Evolutionary conservation across 768 basidiomycete species (phyloP).

Genomic region (Collybia sordida): DNA sequence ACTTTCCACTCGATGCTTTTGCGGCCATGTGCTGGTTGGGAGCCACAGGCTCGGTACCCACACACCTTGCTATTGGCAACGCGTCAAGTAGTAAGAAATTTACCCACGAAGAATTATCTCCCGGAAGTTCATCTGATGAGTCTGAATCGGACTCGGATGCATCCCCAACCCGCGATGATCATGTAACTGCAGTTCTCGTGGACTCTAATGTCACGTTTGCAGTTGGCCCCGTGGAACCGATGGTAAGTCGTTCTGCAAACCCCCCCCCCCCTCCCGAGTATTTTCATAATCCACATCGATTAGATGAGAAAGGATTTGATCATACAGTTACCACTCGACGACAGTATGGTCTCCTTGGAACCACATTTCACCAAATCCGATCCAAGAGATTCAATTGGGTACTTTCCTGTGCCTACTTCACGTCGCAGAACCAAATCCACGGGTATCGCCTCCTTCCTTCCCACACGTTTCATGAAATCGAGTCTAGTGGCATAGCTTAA

Average conservation of each 20-base stretch:
- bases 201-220: neutral
- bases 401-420: constrained; percentile 21
- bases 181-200: constrained; percentile 7
- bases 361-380: constrained; percentile 16
- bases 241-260: too few species aligned
- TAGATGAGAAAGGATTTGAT: constrained; percentile 9
- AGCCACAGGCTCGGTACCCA: constrained; percentile 9
- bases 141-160: constrained; percentile 27
- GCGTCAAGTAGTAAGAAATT: neutral
- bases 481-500: neutral
- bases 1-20: constrained; percentile 34
- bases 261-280: too few species aligned
- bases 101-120: constrained; percentile 6
- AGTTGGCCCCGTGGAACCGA: too few species aligned
- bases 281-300: neutral
- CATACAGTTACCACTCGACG: constrained; percentile 13
- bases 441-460: constrained; percentile 24
- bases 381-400: constrained; percentile 24
- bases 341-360: constrained; percentile 20
- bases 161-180: constrained; percentile 22
- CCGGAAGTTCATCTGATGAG: constrained; percentile 20
- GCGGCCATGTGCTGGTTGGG: constrained; percentile 36
- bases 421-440: constrained; percentile 16
- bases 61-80: neutral
- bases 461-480: constrained; percentile 14